Base-by-base conservation (phyloP, 2,329 filamentous ascomycete genomes). In the Dactylellina cionopaga region DNA sequence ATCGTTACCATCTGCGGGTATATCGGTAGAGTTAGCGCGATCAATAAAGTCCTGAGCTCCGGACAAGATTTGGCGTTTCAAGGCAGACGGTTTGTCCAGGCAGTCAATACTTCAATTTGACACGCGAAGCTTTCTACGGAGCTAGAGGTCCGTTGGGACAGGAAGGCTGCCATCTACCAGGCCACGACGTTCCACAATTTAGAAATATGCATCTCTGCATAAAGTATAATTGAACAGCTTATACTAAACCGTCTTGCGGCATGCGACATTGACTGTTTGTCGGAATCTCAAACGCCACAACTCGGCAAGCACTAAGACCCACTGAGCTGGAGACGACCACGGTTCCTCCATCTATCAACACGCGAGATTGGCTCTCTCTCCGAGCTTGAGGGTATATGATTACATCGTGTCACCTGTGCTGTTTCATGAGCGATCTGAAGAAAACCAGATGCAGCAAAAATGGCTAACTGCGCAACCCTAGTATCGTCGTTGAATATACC, bases 161-260 rank as follows among this genome's bases (percentile, higher is more conserved):
- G n/a, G 17, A 58, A 58, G 43, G 52, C 58, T 41, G 58, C 58
- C 58, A 63, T 35, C 27, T 27, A 13, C 29, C 33, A 41, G 41
- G 27, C 51, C 51, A 55, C 51, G 51, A 39, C 51, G 39, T 10
- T 39, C 6, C 33, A 54, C 39, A 33, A 24, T 33, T 44, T 46
- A 33, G 56, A 49, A n/a, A 63, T 51, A 63, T 51, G 58, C 58
- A 63, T n/a, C n/a, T n/a, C n/a, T n/a, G n/a, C n/a, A n/a, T n/a
- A n/a, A n/a, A n/a, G n/a, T n/a, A n/a, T n/a, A n/a, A n/a, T n/a
- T n/a, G n/a, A n/a, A n/a, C n/a, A n/a, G n/a, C n/a, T n/a, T n/a
- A n/a, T n/a, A n/a, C n/a, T n/a, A n/a, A n/a, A n/a, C 35, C 33
- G 46, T 31, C 25, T 46, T 29, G 25, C 39, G 39, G 44, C 46